Evolutionary conservation across 805 yeast species (phyloP).

Genomic region (Metschnikowia henanensis): DNA sequence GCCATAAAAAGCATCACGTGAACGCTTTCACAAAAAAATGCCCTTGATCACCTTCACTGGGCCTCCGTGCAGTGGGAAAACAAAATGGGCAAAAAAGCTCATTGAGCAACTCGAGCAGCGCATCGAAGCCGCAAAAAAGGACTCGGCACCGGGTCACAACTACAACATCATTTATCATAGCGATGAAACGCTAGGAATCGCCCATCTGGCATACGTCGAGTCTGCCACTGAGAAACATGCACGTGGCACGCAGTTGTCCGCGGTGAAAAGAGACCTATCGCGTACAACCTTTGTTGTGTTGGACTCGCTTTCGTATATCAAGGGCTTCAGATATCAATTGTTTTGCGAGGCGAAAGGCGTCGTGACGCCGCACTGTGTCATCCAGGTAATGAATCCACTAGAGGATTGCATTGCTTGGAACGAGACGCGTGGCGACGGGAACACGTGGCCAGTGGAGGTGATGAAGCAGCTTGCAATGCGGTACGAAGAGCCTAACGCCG

Average conservation of each 20-base stretch:
- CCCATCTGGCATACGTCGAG: conserved; percentile 66
- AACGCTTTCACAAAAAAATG: too few species aligned
- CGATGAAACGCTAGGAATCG: conserved; percentile 76
- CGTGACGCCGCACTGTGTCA: conserved; percentile 77
- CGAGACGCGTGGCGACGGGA: conserved; percentile 24
- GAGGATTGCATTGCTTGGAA: conserved; percentile 69
- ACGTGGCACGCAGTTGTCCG: conserved; percentile 83
- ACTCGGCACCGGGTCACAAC: conserved; percentile 50
- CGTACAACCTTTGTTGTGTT: conserved; percentile 73
- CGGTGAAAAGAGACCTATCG: conserved; percentile 79
- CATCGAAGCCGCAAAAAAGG: conserved; percentile 37
- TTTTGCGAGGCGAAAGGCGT: conserved; percentile 90
- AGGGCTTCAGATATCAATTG: conserved; percentile 92
- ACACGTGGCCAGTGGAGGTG: conserved; percentile 64
- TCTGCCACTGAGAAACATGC: conserved; percentile 77
- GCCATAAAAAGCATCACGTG: too few species aligned
- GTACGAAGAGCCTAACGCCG: conserved; percentile 90
- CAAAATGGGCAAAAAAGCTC: conserved; percentile 66
- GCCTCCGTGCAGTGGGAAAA: conserved; percentile 81
- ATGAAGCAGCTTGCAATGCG: conserved; percentile 73
- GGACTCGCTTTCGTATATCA: conserved; percentile 86
- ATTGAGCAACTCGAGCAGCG: conserved; percentile 46
- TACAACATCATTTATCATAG: conserved; percentile 66
- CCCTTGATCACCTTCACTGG: conserved; percentile 86
- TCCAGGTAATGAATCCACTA: conserved; percentile 73